Percentiles rank a stretch among this genome's conserved stretches.
Conservation (phyloP, 495 filamentous ascomycete genomes). For the Patellaria atrata region DNA sequence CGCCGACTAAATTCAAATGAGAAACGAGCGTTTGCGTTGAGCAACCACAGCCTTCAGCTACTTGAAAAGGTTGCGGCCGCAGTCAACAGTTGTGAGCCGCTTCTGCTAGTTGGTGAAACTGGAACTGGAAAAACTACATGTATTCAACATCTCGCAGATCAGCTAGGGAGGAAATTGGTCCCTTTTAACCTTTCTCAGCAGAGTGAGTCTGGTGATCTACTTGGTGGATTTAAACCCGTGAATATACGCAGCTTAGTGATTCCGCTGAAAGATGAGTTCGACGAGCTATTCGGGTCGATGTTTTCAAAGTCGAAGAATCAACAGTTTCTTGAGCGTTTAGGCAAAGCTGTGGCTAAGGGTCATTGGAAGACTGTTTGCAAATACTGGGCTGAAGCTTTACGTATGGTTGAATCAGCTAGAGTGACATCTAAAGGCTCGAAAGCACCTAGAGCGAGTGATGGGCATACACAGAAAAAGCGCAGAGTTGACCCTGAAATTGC, state of each 20-base stretch:
- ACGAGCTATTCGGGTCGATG: conserved; percentile 69
- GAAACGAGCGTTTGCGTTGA: conserved; percentile 52
- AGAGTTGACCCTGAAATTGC: conserved; percentile 47
- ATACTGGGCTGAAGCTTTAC: conserved; percentile 77
- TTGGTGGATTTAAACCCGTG: conserved; percentile 93
- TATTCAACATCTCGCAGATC: conserved; percentile 77
- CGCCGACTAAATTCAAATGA: conserved; percentile 10
- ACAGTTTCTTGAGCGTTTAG: conserved; percentile 63
- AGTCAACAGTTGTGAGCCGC: conserved; percentile 69
- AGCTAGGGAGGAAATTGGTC: conserved; percentile 66
- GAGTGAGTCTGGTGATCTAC: conserved; percentile 81
- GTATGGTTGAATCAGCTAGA: conserved; percentile 61
- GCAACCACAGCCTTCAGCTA: conserved; percentile 51
- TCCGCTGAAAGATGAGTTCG: conserved; percentile 86
- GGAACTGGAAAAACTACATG: conserved; percentile 96
- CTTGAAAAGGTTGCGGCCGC: conserved; percentile 78
- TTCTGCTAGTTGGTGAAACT: conserved; percentile 90
- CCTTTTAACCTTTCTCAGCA: conserved; percentile 95
- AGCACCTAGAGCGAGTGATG: conserved; percentile 30
- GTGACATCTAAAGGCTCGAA: conserved; percentile 24
- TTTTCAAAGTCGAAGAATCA: conserved; percentile 79
- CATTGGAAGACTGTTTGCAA: conserved; percentile 74
- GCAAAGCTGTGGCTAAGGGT: conserved; percentile 61
- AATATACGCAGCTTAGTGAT: conserved; percentile 76
- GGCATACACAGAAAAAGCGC: conserved; percentile 64